Conservation (phyloP, 768 basidiomycete genomes). For the Tylopilus plumbeoviolaceoides region DNA sequence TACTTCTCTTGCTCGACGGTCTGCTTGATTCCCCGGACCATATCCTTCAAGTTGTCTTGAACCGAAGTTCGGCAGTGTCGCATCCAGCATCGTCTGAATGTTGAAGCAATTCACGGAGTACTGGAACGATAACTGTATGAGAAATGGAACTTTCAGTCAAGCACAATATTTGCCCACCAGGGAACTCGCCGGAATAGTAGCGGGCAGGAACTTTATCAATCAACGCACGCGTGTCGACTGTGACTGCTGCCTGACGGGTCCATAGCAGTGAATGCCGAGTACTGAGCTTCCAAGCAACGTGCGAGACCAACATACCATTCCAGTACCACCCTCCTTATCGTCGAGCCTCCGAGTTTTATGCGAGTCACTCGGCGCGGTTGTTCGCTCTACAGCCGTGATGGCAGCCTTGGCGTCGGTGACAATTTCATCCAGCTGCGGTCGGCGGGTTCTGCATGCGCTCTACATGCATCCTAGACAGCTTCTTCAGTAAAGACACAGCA, state of each 20-base stretch:
- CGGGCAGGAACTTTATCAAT: not conserved
- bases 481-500: too few relatives aligned
- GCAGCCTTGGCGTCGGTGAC: constrained; percentile 49
- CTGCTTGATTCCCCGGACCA: constrained; percentile 48
- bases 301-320: not conserved
- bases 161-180: not conserved
- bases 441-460: too few relatives aligned
- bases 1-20: constrained; percentile 62
- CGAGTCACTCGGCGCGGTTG: constrained; percentile 19
- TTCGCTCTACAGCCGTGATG: constrained; percentile 31
- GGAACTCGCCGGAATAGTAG: constrained; percentile 1
- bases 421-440: constrained; percentile 71
- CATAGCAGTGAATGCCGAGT: not conserved
- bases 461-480: too few relatives aligned
- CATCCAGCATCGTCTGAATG: not conserved
- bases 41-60: too few relatives aligned
- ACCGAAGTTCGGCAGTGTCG: not conserved
- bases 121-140: not conserved
- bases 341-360: constrained; percentile 34
- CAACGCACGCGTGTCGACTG: not conserved
- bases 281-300: not conserved
- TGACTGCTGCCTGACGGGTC: not conserved
- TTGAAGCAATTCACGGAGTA: constrained; percentile 4
- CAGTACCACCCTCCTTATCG: too few relatives aligned
- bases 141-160: not conserved